These are phyloP conservation scores for Pleochaeta shiraiana DNA, from an alignment of 2,329 filamentous ascomycete genomes.

Conservation along the genomic window DNA sequence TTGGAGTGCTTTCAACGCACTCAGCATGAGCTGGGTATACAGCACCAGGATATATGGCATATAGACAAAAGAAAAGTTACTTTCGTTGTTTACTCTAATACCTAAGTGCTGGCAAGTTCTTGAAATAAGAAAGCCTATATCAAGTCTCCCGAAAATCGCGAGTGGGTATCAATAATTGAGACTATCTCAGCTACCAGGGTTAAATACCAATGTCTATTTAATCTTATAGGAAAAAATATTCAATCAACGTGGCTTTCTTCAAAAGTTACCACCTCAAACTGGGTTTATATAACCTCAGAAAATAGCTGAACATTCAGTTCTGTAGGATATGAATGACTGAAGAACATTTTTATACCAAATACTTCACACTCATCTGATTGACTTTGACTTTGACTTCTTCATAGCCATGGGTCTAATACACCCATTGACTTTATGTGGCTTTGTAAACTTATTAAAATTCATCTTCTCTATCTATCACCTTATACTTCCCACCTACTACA, in stretches of 20 bases:
- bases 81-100: background rate
- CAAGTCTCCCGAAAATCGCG: background rate
- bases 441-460: background rate
- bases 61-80: background rate
- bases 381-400: background rate
- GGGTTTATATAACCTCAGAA: background rate
- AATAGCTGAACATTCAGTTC: background rate
- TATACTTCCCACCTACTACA: background rate
- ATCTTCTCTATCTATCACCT: background rate
- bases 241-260: background rate
- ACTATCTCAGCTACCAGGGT: background rate
- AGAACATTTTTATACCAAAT: background rate
- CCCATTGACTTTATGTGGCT: background rate
- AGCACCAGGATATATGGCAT: background rate
- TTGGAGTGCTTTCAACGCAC: background rate
- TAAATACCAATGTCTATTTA: background rate
- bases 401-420: background rate
- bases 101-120: background rate
- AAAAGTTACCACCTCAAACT: background rate
- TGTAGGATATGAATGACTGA: background rate
- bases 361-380: background rate
- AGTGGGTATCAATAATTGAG: background rate
- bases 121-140: background rate
- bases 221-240: background rate
- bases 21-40: background rate